phyloP scores from a whole-genome alignment of 768 basidiomycete genomes.

The Hypholoma sublateritium region DNA sequence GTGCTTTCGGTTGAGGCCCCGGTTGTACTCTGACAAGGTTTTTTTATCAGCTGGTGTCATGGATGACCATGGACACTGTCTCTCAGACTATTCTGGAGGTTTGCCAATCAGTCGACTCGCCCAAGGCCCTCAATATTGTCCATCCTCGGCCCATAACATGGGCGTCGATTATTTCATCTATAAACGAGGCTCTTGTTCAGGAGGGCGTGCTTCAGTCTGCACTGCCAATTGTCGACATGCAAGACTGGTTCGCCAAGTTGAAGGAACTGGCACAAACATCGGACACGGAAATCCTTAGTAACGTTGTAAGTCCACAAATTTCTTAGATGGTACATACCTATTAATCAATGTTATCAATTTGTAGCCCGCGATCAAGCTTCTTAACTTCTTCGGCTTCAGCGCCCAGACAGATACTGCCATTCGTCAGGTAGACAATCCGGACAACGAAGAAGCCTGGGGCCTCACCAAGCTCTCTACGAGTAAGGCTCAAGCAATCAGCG shows the following conservation, averaged over 20 bases:
- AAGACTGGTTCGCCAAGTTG: constrained; percentile 7
- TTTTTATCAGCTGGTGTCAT: constrained; percentile 28
- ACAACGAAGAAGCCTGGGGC: constrained; percentile 12
- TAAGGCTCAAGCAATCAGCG: constrained; percentile 18
- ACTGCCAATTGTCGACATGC: constrained; percentile 6
- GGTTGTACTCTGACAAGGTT: neutral
- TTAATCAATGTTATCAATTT: neutral
- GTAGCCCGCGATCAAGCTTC: constrained; percentile 26
- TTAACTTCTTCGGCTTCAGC: constrained; percentile 5
- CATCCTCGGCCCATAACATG: constrained; percentile 30
- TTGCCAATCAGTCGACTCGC: neutral
- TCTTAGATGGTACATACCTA: neutral
- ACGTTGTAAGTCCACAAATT: constrained; percentile 5
- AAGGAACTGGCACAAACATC: neutral
- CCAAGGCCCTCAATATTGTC: constrained; percentile 4
- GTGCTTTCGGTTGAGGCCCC: too few relatives aligned
- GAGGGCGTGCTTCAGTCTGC: neutral
- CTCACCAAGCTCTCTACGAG: constrained; percentile 21
- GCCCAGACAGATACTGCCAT: neutral
- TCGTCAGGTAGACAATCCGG: constrained; percentile 10
- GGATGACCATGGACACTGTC: constrained; percentile 29
- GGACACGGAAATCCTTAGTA: neutral
- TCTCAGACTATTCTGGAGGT: constrained; percentile 10
- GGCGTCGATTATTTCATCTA: constrained; percentile 18
- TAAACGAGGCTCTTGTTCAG: constrained; percentile 9